phyloP scores from a whole-genome alignment of 2,329 filamentous ascomycete species.

The Fusarium sp. region DNA sequence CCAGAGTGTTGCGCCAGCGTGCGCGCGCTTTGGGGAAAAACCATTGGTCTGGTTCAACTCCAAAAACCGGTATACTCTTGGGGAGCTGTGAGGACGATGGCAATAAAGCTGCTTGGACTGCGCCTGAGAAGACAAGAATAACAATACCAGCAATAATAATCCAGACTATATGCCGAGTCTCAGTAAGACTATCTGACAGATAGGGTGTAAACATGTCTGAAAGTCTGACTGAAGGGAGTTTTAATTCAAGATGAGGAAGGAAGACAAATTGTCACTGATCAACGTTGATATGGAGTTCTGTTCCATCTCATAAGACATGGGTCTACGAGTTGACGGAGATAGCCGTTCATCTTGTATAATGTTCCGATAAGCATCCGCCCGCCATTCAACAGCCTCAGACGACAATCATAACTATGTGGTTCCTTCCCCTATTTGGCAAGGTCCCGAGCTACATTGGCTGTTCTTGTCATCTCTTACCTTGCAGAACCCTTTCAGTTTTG shows the following conservation, averaged over 20 bases:
- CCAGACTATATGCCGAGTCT: background rate
- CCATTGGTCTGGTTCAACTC: background rate
- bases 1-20: slow-evolving; percentile 1
- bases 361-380: background rate
- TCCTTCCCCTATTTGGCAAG: slow-evolving; percentile 2
- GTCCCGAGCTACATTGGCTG: background rate
- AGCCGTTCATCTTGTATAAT: background rate
- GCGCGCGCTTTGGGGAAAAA: background rate
- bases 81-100: background rate
- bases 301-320: background rate
- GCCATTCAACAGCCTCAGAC: background rate
- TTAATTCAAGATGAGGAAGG: background rate
- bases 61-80: slow-evolving; percentile 1
- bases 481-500: background rate
- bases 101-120: slow-evolving; percentile 2
- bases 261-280: background rate
- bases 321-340: background rate
- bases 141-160: background rate
- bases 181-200: background rate
- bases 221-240: background rate
- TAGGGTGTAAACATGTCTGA: background rate
- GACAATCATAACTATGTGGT: background rate
- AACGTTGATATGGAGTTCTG: background rate
- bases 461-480: background rate
- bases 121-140: slow-evolving; percentile 1